phyloP scores from a whole-genome alignment of 2,329 filamentous ascomycete species.

The Xylaria sp. region DNA sequence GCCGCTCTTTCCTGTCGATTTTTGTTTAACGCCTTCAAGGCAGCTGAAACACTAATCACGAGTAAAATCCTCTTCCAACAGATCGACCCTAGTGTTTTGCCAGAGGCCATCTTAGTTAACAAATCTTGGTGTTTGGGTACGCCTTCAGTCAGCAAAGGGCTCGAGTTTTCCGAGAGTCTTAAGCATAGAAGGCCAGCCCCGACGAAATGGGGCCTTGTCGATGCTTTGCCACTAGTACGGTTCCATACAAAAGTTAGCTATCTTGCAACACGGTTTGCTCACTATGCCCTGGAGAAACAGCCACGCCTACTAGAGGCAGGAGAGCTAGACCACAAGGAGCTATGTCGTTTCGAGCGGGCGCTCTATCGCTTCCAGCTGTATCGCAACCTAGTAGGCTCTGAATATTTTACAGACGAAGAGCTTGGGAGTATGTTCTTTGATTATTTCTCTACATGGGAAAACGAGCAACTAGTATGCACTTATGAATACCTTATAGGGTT shows the following conservation, averaged over 20 bases:
- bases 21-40: background rate
- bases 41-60: background rate
- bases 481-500: constrained; percentile 22
- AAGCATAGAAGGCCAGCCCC: background rate
- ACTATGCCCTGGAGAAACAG: constrained; percentile 5
- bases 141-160: background rate
- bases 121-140: constrained; percentile 3
- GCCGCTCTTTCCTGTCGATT: background rate
- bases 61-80: background rate
- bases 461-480: constrained; percentile 29
- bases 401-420: accelerated
- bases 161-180: background rate
- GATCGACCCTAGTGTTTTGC: background rate
- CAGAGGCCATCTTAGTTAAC: constrained; percentile 10
- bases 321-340: background rate
- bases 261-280: constrained; percentile 15
- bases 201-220: constrained; percentile 16
- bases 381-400: constrained; percentile 25
- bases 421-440: constrained; percentile 15
- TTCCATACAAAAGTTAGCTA: constrained; percentile 27
- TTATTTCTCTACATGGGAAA: constrained; percentile 22
- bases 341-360: constrained; percentile 27
- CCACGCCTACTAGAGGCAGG: background rate
- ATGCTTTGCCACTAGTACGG: constrained; percentile 18
- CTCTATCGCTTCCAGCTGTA: constrained; percentile 35